These are phyloP conservation scores for Xylaria sp. DNA, from an alignment of 2,329 filamentous ascomycete species.

Conservation along the genomic window DNA sequence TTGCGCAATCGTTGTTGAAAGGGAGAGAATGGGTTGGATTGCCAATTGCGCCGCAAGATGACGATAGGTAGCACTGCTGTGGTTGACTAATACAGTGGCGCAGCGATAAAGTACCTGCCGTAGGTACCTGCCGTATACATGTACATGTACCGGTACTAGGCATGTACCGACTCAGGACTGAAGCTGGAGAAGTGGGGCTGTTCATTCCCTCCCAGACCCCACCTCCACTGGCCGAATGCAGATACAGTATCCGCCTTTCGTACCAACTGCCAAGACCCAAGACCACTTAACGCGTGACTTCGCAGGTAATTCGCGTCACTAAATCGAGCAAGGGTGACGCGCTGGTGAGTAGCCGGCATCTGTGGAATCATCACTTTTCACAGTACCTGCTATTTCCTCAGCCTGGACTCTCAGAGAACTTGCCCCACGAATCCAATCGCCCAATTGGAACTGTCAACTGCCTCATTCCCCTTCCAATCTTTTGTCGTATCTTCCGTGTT, in stretches of 20 bases:
- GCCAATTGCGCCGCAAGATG: background rate
- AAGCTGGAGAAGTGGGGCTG: constrained; percentile 5
- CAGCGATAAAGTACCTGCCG: background rate
- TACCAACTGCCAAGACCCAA: constrained; percentile 32
- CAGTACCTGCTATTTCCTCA: background rate
- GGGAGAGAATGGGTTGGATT: constrained; percentile 11
- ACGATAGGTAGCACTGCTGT: background rate
- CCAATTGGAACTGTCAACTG: background rate
- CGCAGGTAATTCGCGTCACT: constrained; percentile 46
- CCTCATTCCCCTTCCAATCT: background rate
- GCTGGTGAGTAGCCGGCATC: constrained; percentile 40
- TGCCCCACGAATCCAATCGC: background rate
- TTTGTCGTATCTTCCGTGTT: background rate
- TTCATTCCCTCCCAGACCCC: background rate
- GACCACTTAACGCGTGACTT: constrained; percentile 50
- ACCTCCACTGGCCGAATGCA: constrained; percentile 7
- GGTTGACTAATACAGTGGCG: constrained; percentile 20
- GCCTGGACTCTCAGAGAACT: background rate
- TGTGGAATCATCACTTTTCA: constrained; percentile 46
- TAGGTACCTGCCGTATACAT: background rate
- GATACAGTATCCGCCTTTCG: background rate
- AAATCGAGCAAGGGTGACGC: constrained; percentile 40
- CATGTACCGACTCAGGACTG: background rate
- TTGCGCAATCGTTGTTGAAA: constrained; percentile 30
- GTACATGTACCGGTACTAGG: background rate